Evolutionary conservation across 768 basidiomycete genomes (phyloP), one percentile per base, ranked within the genome.

Genomic region (Auriscalpium microsporum): DNA sequence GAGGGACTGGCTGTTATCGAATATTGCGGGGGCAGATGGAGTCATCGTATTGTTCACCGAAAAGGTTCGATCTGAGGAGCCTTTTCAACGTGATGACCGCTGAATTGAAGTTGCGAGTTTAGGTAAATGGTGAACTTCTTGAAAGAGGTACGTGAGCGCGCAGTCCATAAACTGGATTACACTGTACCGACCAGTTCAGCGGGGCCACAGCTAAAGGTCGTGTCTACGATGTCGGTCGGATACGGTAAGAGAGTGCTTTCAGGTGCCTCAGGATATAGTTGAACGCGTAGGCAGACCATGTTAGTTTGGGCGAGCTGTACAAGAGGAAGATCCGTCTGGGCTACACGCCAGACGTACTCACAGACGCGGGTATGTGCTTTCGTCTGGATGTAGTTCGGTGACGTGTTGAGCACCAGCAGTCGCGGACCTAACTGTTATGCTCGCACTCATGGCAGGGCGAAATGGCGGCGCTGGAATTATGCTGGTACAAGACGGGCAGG

Each of bases 191-290:
- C 44, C 10, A 33, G 48, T 46, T 2, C 61, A 86, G 91, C 91
- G 59, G 92, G 93, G 4, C 73, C 86, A 0, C 74, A 68, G 49
- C 75, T 99, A 9, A 81, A 79, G 45, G 84, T 90, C n/a, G 79
- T 96, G 3, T 95, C 94, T 1, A 96, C 94, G 0, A 89, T 95
- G 83, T 92, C 90, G 16, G 91, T 94, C 17, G 92, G 91, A 47
- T 89, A 86, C 64, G 89, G 90, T 89, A 56, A 54, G 78, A 59
- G 17, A 44, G 19, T 13, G 42, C 13, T 34, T 23, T 23, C 33
- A 47, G 44, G 49, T 16, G 28, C 45, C 4, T 14, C 28, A 28
- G 28, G 28, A 8, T 50, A 10, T 1, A 1, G 13, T 23, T 36
- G 11, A 49, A 48, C 10, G n/a, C 40, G 11, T 36, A 28, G 33